phyloP scores from a whole-genome alignment of 352 stramenopile genomes.

The Phytophthora pini region DNA sequence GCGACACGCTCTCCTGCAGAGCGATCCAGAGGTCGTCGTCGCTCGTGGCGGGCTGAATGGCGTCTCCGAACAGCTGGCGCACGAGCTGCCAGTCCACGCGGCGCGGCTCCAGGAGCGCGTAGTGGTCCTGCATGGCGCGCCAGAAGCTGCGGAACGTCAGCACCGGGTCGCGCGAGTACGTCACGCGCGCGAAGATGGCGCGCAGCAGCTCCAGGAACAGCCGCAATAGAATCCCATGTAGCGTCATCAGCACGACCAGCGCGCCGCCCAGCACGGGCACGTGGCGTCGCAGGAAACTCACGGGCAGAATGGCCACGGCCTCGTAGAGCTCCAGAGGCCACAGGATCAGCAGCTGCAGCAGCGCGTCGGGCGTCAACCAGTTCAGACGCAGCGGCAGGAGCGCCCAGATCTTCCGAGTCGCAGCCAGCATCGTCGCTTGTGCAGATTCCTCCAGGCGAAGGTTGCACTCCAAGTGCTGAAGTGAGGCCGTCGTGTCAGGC shows the following conservation, averaged over 20 bases:
- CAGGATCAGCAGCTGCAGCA: slow-evolving; percentile 66
- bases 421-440: slow-evolving; percentile 12
- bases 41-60: slow-evolving; percentile 61
- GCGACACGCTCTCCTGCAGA: slow-evolving; percentile 71
- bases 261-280: slow-evolving; percentile 75
- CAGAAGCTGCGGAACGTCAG: slow-evolving; percentile 83
- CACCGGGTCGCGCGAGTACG: slow-evolving; percentile 66
- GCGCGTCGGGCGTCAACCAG: slow-evolving; percentile 48
- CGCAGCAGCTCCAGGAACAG: slow-evolving; percentile 71
- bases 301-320: slow-evolving; percentile 72
- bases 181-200: slow-evolving; percentile 71
- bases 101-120: slow-evolving; percentile 60
- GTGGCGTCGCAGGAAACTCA: slow-evolving; percentile 78
- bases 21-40: slow-evolving; percentile 86
- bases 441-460: not conserved
- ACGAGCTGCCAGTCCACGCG: slow-evolving; percentile 74
- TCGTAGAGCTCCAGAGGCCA: slow-evolving; percentile 81
- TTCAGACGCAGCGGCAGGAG: slow-evolving; percentile 30
- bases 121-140: slow-evolving; percentile 69
- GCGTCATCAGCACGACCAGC: slow-evolving; percentile 80
- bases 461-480: slow-evolving; percentile 6
- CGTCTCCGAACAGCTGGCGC: slow-evolving; percentile 74
- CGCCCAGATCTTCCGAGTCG: slow-evolving; percentile 29
- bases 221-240: slow-evolving; percentile 75
- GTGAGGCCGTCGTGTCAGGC: slow-evolving; percentile 24